Base-by-base conservation (phyloP, 2,329 filamentous ascomycete genomes). In the Tolypocladium endophyticum region DNA sequence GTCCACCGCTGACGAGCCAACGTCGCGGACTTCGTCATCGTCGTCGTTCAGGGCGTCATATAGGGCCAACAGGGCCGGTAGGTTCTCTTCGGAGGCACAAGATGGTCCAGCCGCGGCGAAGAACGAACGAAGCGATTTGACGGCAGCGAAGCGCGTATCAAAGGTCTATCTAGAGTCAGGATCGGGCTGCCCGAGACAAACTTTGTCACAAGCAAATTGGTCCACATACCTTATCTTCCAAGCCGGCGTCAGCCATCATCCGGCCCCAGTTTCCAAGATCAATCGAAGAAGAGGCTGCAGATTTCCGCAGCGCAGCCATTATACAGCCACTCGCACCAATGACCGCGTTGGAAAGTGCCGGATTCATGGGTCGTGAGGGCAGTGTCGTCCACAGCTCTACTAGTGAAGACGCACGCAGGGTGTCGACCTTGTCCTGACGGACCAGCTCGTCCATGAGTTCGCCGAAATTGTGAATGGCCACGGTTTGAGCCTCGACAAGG, bases 21-120 rank as follows among this genome's bases (percentile, higher is more conserved):
- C 71, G 39, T 87, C 82, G 53, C 93, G 85, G 63, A 97, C 83
- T 60, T 97, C 92, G 62, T 96, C 90, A 69, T 97, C 93, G 69
- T 97, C 93, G 69, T 97, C 94, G 68, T 90, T 89, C 5, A 96
- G 79, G 54, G 86, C 79, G 69, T 91, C 87, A 72, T 94, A 92
- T 1, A 93, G 75, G 4, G 87, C 78, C 6, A 91, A 71, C 57
- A 88, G 81, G 36, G 83, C 76, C 1, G 82, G 76, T 1, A 90
- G 71, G 39, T 84, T 74, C 18, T 71, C 69, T 43, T 73, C 64
- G 53, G 63, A 62, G 61, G 67, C 61, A 62, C 58, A 62, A 61
- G 64, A 45, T 1, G 65, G 41, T 16, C 59, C 61, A 4, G 67
- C 45, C 59, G 61, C 58, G 43, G 61, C 69, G 66, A 77, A 81